phyloP scores from a whole-genome alignment of 805 yeast species.

The Nakazawaea pomicola region DNA sequence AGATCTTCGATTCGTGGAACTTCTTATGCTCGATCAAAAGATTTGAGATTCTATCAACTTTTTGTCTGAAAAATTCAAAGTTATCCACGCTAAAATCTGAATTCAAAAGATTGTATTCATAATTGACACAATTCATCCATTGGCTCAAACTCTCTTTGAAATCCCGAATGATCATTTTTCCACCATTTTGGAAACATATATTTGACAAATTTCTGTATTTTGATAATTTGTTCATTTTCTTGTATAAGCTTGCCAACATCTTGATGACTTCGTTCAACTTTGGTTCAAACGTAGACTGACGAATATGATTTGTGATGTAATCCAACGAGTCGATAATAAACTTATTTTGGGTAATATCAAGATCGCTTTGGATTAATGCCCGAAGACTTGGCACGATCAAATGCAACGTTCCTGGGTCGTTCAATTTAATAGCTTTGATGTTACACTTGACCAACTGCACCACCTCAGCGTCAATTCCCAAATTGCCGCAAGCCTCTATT shows the following conservation, averaged over 20 bases:
- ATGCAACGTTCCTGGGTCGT: neutral
- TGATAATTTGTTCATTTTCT: constrained; percentile 24
- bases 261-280: constrained; percentile 9
- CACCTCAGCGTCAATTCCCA: too few species aligned
- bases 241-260: constrained; percentile 16
- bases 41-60: constrained; percentile 31
- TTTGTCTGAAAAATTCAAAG: constrained; percentile 20
- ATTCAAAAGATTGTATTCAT: constrained; percentile 25
- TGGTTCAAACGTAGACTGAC: constrained; percentile 12
- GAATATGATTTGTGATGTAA: constrained; percentile 17
- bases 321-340: constrained; percentile 16
- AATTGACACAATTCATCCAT: constrained; percentile 25
- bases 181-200: constrained; percentile 37
- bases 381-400: neutral
- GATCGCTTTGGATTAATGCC: too few species aligned
- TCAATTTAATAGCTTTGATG: constrained; percentile 4
- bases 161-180: constrained; percentile 15
- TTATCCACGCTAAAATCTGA: constrained; percentile 2
- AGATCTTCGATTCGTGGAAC: constrained; percentile 15
- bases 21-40: constrained; percentile 19
- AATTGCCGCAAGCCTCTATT: too few species aligned
- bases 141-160: constrained; percentile 14
- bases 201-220: constrained; percentile 43
- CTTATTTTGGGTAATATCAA: neutral
- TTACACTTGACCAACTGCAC: neutral